phyloP scores from a whole-genome alignment of 2,329 filamentous ascomycete genomes.

The Alternaria arborescens region DNA sequence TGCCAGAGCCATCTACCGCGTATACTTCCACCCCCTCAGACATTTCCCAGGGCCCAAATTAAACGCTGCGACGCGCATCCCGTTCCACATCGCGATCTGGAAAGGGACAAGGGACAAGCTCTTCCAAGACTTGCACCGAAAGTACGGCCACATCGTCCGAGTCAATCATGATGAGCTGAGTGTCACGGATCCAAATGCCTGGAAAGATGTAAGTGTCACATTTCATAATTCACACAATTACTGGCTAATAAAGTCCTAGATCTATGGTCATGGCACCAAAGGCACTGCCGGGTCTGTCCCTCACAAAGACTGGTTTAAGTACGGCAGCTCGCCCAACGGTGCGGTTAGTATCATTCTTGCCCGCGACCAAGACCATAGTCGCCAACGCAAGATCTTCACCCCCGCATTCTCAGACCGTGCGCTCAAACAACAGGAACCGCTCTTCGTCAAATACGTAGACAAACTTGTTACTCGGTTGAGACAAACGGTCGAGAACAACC shows the following conservation, averaged over 20 bases:
- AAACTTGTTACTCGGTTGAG: conserved; percentile 51
- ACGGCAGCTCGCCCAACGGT: conserved; percentile 36
- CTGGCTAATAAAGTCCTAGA: conserved; percentile 9
- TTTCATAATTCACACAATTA: not conserved
- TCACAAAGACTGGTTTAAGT: conserved; percentile 38
- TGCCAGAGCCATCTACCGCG: conserved; percentile 43
- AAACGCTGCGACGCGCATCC: conserved; percentile 47
- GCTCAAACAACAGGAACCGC: conserved; percentile 52
- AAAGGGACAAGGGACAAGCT: conserved; percentile 33
- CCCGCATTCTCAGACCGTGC: conserved; percentile 55
- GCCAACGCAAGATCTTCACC: conserved; percentile 51
- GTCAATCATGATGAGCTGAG: conserved; percentile 53
- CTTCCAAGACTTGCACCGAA: conserved; percentile 45
- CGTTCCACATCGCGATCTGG: conserved; percentile 35
- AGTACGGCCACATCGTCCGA: conserved; percentile 55
- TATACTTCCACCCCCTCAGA: conserved; percentile 49
- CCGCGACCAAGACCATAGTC: conserved; percentile 47
- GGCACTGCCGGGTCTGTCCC: conserved; percentile 25
- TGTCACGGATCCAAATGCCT: conserved; percentile 49
- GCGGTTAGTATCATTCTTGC: conserved; percentile 39
- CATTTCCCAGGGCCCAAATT: conserved; percentile 56
- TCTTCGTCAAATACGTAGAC: conserved; percentile 53
- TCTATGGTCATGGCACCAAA: conserved; percentile 39
- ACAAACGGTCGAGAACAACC: conserved; percentile 35
- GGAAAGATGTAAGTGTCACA: conserved; percentile 35